Percentiles rank a stretch among this genome's conserved stretches.
These are phyloP conservation scores for Whalleya microplaca DNA, from an alignment of 2,329 filamentous ascomycete species.

Conservation along the genomic window DNA sequence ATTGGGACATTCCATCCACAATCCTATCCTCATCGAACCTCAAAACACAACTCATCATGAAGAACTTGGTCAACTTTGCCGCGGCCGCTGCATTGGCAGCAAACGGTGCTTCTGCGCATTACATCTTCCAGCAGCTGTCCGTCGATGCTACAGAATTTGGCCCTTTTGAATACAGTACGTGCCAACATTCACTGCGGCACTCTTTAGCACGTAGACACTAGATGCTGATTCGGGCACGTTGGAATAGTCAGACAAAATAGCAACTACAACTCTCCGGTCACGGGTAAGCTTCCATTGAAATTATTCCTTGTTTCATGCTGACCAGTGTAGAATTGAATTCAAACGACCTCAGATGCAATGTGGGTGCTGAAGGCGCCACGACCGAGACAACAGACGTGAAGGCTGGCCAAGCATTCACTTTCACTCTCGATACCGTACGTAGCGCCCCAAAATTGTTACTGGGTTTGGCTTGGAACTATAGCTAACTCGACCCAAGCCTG, in stretches of 20 bases:
- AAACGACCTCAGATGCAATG: slow-evolving; percentile 48
- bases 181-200: background rate
- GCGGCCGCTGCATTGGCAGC: slow-evolving; percentile 38
- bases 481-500: slow-evolving; percentile 32
- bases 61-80: slow-evolving; percentile 35
- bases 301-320: background rate
- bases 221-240: background rate
- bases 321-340: slow-evolving; percentile 40
- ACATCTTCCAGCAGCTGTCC: slow-evolving; percentile 46
- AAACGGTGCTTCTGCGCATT: slow-evolving; percentile 42
- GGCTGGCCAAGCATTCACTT: slow-evolving; percentile 45
- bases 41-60: slow-evolving; percentile 35
- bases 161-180: slow-evolving; percentile 42
- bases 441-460: background rate
- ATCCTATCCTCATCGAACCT: slow-evolving; percentile 1
- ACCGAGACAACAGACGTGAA: slow-evolving; percentile 41
- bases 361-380: slow-evolving; percentile 38
- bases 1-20: slow-evolving; percentile 7
- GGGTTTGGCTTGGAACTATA: background rate
- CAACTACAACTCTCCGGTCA: slow-evolving; percentile 54
- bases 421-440: slow-evolving; percentile 40
- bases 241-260: slow-evolving; percentile 47
- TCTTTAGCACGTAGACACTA: background rate
- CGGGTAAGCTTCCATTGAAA: slow-evolving; percentile 26
- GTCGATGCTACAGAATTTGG: slow-evolving; percentile 38